Percentiles rank a stretch among this genome's conserved stretches.
These are phyloP conservation scores for Pogostemon cablin DNA, from an alignment of 257 asterid species.

Conservation along the genomic window DNA sequence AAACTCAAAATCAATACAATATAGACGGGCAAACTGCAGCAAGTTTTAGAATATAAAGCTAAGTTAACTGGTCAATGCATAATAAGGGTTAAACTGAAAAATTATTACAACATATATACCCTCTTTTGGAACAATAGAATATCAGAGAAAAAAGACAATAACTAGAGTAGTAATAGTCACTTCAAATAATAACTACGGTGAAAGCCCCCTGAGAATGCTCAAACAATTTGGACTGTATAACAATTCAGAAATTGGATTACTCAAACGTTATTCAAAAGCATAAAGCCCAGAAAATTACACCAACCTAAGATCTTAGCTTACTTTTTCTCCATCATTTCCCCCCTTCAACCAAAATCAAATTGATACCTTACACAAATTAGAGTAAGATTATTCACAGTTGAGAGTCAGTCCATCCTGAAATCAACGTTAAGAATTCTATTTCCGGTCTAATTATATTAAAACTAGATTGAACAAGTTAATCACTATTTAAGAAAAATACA, in stretches of 20 bases:
- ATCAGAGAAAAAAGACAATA: neutral
- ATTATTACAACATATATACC: neutral
- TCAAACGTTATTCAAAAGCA: constrained; percentile 2
- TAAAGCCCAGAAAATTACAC: neutral
- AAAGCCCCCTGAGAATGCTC: neutral
- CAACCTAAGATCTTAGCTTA: neutral
- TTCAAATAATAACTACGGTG: constrained; percentile 1
- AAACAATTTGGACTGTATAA: neutral
- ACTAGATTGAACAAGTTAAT: neutral
- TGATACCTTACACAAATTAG: neutral
- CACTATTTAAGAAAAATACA: neutral
- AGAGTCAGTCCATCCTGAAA: constrained; percentile 10
- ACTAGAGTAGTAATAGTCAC: constrained; percentile 3
- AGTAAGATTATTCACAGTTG: neutral
- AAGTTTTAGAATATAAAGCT: constrained; percentile 8
- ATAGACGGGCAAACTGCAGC: neutral
- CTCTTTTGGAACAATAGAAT: neutral
- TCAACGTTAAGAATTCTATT: neutral
- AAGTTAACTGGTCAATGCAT: constrained; percentile 1
- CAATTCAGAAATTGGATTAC: neutral
- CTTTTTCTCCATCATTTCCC: neutral
- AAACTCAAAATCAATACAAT: neutral
- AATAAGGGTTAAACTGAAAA: neutral
- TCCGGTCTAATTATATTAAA: neutral
- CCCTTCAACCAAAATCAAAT: neutral